Base-by-base conservation (phyloP, 345 rosid species). In the Cardamine chenopodiifolia region DNA sequence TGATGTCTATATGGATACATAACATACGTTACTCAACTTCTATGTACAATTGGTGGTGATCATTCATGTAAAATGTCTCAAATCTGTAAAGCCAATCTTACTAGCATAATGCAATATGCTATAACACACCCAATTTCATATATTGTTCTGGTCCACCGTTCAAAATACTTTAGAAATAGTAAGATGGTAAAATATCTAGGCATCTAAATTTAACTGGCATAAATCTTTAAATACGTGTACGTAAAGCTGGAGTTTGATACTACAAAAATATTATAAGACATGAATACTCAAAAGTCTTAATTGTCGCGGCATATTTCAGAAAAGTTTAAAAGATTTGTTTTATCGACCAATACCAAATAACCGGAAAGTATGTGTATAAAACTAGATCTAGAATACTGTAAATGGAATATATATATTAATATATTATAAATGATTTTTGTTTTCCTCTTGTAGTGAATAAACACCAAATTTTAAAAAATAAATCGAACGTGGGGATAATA, bases 401-500 rank as follows among this genome's bases (percentile, higher is more conserved):
- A 53, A 48, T 48, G 48, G 29, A 23, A 23, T 23, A 23, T 23
- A 23, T 23, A 23, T 23, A 23, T n/a, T n/a, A n/a, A n/a, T n/a
- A n/a, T n/a, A n/a, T n/a, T n/a, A n/a, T n/a, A n/a, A n/a, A n/a
- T n/a, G n/a, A n/a, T n/a, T n/a, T n/a, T n/a, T n/a, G n/a, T n/a
- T n/a, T n/a, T n/a, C n/a, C n/a, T n/a, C n/a, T n/a, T n/a, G n/a
- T n/a, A n/a, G n/a, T n/a, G n/a, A n/a, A n/a, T n/a, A n/a, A 42
- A 45, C 4, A 31, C 1, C 9, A 29, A 60, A 35, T 2, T 26
- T 17, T 0, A 35, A 12, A 45, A 23, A 11, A 45, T 15, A 9
- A 50, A 39, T 48, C 31, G 71, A 76, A 76, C 71, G 75, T 76
- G 75, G 70, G 25, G 64, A 70, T 62, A 62, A 62, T 23, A 50